Evolutionary conservation across 2,329 filamentous ascomycete species (phyloP), one percentile per base, ranked within the genome.

Genomic region (Spiromastix sp.): DNA sequence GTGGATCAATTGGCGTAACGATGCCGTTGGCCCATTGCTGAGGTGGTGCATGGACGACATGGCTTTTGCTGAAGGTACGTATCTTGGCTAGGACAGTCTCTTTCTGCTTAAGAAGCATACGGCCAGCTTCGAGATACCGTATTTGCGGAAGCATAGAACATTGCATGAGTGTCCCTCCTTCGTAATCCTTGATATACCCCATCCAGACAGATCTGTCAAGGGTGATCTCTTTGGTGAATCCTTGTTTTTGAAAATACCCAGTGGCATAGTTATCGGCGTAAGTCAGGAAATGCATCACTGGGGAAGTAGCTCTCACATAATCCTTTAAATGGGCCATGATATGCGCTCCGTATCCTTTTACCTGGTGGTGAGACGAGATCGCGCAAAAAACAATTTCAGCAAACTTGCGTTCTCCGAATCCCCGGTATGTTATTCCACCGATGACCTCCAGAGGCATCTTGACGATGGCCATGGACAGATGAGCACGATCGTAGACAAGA

Each of bases 131-230:
- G 4, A 93, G 76, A 59, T 93, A 93, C 32, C 85, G 78, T 35
- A 93, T 80, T 40, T 79, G 78, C 5, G 85, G 85, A 17, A 93
- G 71, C 85, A 93, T 93, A 38, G 79, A 81, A 53, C 85, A 93
- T 61, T 93, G 85, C 85, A 93, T 93, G 38, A 93, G 87, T 0
- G 85, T 93, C 32, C 85, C 85, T 38, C 85, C 85, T 59, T 93
- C 85, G 56, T 93, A 93, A 52, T 93, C 85, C 55, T 93, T 93
- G 66, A 93, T 93, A 50, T 91, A 93, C 3, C 85, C 85, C 85
- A 93, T 93, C 85, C 85, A 93, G 3, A 81, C 72, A 3, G 76
- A 74, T 48, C 77, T 78, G 37, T 84, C 79, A 1, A 93, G 73
- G 0, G 83, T 89, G 46, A 93, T 91, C 48, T 93, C 85, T 56